Percentiles rank a stretch among this genome's conserved stretches.
Conservation (phyloP, 1,284 basidiomycete genomes). For the Volvariella surrecta region DNA sequence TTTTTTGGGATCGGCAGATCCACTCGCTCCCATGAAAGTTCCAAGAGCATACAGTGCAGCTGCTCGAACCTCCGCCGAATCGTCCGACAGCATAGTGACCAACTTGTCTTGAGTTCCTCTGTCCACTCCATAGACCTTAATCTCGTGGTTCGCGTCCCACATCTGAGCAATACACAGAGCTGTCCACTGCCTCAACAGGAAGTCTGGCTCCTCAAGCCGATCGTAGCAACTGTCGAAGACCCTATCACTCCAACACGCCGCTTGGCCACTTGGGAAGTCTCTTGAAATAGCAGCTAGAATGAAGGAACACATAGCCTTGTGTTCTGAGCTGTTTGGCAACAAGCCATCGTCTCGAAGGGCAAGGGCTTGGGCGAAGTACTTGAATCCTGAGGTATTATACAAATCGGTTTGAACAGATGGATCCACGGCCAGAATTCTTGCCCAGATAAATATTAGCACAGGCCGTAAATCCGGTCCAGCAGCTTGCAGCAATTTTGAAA, state of each 20-base stretch:
- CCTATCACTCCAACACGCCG: slow-evolving; percentile 76
- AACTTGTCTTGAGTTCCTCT: slow-evolving; percentile 82
- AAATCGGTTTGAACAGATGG: slow-evolving; percentile 89
- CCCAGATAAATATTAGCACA: slow-evolving; percentile 99
- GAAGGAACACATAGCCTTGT: slow-evolving; percentile 98
- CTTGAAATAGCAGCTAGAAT: slow-evolving; percentile 91
- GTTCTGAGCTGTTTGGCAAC: slow-evolving; percentile 91
- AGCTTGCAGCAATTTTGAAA: slow-evolving; percentile 92
- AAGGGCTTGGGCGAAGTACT: slow-evolving; percentile 83
- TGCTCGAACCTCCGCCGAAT: slow-evolving; percentile 88
- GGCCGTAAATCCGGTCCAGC: slow-evolving; percentile 93
- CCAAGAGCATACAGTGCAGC: slow-evolving; percentile 91
- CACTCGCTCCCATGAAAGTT: slow-evolving; percentile 89
- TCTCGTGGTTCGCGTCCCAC: slow-evolving; percentile 91
- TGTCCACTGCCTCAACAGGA: slow-evolving; percentile 90
- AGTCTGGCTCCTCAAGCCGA: slow-evolving; percentile 84
- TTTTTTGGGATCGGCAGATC: slow-evolving; percentile 56
- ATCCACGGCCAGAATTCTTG: slow-evolving; percentile 93
- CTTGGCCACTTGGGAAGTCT: slow-evolving; percentile 82
- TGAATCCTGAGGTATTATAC: slow-evolving; percentile 77
- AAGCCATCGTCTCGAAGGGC: slow-evolving; percentile 54
- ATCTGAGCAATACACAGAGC: slow-evolving; percentile 92
- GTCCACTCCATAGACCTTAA: slow-evolving; percentile 81
- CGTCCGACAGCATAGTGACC: slow-evolving; percentile 77
- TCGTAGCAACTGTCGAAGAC: slow-evolving; percentile 90